Evolutionary conservation across 805 yeast genomes (phyloP).

Genomic region (Hanseniaspora thailandica): DNA sequence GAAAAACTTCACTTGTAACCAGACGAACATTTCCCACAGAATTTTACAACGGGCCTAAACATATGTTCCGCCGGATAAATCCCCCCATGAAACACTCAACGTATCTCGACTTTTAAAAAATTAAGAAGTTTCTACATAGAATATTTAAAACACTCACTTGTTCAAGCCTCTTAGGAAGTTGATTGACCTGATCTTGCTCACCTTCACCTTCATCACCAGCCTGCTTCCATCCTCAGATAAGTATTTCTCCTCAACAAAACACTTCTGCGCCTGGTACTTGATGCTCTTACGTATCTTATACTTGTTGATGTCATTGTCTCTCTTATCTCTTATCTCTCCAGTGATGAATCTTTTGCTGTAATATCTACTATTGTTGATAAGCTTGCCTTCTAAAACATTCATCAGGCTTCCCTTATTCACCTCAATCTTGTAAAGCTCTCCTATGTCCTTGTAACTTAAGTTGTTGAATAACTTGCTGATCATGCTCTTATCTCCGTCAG

Average conservation of each 20-base stretch:
- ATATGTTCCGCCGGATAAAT: too few relatives aligned
- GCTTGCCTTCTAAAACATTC: background rate
- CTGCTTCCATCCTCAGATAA: background rate
- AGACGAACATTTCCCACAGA: too few relatives aligned
- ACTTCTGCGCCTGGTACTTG: slow-evolving; percentile 7
- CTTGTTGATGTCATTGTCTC: background rate
- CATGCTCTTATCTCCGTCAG: background rate
- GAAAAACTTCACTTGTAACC: too few relatives aligned
- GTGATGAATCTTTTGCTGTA: slow-evolving; percentile 8
- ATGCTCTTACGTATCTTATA: background rate
- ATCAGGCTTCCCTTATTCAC: background rate
- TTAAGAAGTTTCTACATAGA: too few relatives aligned
- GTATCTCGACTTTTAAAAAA: too few relatives aligned
- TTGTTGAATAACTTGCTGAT: background rate
- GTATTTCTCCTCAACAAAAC: background rate
- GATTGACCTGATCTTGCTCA: background rate
- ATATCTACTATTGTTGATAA: background rate
- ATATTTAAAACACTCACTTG: background rate
- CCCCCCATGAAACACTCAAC: too few relatives aligned
- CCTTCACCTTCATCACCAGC: slow-evolving; percentile 3
- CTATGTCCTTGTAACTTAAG: background rate
- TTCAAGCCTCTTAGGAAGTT: background rate
- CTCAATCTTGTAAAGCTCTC: background rate
- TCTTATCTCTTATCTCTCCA: background rate
- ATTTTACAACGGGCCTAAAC: too few relatives aligned